Base-by-base conservation (phyloP, 2,329 filamentous ascomycete genomes). In the Talaromyces sp. region DNA sequence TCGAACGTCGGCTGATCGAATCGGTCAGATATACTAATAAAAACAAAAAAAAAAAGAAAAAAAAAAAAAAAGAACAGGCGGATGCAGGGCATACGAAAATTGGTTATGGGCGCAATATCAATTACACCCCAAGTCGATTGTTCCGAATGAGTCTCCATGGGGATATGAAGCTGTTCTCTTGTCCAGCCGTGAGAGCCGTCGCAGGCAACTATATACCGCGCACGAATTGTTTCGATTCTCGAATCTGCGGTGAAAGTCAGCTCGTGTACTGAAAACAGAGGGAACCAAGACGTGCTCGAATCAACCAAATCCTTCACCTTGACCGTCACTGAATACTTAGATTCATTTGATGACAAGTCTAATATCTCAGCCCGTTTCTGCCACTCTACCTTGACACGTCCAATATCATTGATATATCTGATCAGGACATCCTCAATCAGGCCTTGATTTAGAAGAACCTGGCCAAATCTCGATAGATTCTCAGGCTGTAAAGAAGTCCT, bases 161-260 rank as follows among this genome's bases (percentile, higher is more conserved):
- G 76, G 35, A 85, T 81, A 0, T 83, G 83, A 7, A 90, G 75
- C 59, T 84, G 79, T 60, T 81, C 79, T 39, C 88, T 77, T 0
- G 84, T 85, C 85, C 86, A 89, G 63, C 83, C 86, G 67, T 87
- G 86, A 0, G 88, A 87, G 0, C 88, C 88, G 66, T 90, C 88
- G 54, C 84, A 87, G 0, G 87, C 88, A 4, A 91, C 79, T 33
- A 91, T 78, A 64, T 88, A 91, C 68, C 86, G 86, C 4, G 83
- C 80, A 46, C 76, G 81, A 2, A 88, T 75, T 0, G 56, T 72
- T 70, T 68, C 66, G 5, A 8, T 33, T 23, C 23, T 4, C 11
- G n/a, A 2, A 31, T 31, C 46, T 50, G 14, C 40, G 16, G 16
- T 50, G 31, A 50, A 1, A 33, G 12, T 31, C 3, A 52, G 25